Evolutionary conservation across 768 basidiomycete species (phyloP).

Genomic region (Boletus sp.): DNA sequence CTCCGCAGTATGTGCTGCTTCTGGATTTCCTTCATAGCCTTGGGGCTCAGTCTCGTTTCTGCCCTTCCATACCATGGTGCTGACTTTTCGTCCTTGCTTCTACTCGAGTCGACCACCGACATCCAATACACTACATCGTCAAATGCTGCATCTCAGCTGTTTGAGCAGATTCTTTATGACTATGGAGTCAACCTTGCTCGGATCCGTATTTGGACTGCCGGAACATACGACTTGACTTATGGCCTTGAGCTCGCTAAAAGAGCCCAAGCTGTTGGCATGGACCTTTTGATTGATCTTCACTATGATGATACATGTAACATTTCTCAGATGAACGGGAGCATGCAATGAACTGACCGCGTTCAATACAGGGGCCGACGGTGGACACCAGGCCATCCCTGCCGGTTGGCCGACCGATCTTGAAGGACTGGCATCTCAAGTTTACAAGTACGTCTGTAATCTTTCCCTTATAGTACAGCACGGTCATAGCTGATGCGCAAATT

Average conservation of each 20-base stretch:
- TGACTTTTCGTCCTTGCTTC: constrained; percentile 18
- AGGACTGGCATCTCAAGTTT: constrained; percentile 2
- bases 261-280: constrained; percentile 12
- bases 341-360: not conserved
- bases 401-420: constrained; percentile 16
- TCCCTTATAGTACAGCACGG: too few species aligned
- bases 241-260: constrained; percentile 11
- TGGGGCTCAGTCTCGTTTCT: constrained; percentile 8
- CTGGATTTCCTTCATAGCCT: not conserved
- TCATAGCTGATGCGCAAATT: not conserved
- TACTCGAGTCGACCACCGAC: constrained; percentile 8
- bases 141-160: not conserved
- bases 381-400: constrained; percentile 7
- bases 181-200: constrained; percentile 15
- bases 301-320: constrained; percentile 12
- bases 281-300: constrained; percentile 8
- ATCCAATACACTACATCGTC: not conserved
- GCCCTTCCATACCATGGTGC: constrained; percentile 6
- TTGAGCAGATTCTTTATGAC: constrained; percentile 8
- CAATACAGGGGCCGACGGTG: constrained; percentile 6
- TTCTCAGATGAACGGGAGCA: not conserved
- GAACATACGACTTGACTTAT: constrained; percentile 11
- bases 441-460: constrained; percentile 1
- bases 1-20: not conserved
- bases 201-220: constrained; percentile 12